A percentile compares a stretch with the other conserved stretches of the same genome.
Conservation (phyloP, 164 flowering plant species). For the Tinospora cordifolia region DNA sequence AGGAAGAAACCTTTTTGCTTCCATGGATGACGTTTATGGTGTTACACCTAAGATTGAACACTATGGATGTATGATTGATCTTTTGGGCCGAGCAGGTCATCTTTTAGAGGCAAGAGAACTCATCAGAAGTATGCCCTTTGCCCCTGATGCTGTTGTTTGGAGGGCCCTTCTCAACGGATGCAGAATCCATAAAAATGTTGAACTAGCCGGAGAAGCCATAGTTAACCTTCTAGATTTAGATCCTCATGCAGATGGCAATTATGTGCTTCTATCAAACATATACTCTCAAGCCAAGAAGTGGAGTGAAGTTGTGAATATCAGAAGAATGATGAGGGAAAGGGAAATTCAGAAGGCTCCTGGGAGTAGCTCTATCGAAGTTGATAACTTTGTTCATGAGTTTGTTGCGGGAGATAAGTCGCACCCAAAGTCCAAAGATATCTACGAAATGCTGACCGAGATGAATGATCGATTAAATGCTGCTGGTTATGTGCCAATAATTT, state of each 20-base stretch:
- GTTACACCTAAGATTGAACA: constrained; percentile 29
- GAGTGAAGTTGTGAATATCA: constrained; percentile 24
- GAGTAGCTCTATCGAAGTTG: constrained; percentile 31
- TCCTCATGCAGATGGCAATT: constrained; percentile 30
- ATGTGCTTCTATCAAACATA: constrained; percentile 29
- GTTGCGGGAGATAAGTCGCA: constrained; percentile 30
- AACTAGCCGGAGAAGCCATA: constrained; percentile 26
- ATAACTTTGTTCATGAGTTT: constrained; percentile 27
- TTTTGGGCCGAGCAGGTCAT: constrained; percentile 27
- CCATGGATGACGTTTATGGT: constrained; percentile 23
- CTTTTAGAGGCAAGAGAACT: constrained; percentile 28
- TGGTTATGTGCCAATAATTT: constrained; percentile 19
- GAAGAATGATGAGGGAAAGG: constrained; percentile 26
- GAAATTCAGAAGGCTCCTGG: constrained; percentile 30
- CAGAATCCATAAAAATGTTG: constrained; percentile 23
- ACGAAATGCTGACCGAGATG: constrained; percentile 24
- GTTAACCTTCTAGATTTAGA: constrained; percentile 27
- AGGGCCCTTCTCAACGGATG: constrained; percentile 33
- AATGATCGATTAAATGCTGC: constrained; percentile 11
- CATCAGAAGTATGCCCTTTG: constrained; percentile 26
- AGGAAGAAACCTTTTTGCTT: constrained; percentile 22
- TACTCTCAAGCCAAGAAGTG: constrained; percentile 29
- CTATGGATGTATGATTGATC: constrained; percentile 37
- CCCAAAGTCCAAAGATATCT: constrained; percentile 22
- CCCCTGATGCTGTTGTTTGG: constrained; percentile 33